These are phyloP conservation scores for Pleurostoma richardsiae DNA, from an alignment of 2,329 filamentous ascomycete species.

Conservation along the genomic window DNA sequence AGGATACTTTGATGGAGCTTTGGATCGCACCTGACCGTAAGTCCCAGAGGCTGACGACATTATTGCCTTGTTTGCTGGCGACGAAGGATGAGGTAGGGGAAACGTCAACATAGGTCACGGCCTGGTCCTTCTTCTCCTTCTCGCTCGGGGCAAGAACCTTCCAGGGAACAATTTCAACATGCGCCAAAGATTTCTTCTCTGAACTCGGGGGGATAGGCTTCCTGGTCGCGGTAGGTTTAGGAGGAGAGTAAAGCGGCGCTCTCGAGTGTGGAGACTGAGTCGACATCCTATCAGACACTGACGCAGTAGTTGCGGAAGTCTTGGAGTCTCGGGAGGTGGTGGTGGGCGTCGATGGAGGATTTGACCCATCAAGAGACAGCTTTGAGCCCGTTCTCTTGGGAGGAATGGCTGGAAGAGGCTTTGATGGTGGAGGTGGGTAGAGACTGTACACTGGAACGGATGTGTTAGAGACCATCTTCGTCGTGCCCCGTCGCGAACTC, in stretches of 20 bases:
- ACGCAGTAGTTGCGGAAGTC: neutral
- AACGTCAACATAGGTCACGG: slow-evolving; percentile 28
- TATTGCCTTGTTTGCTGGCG: slow-evolving; percentile 26
- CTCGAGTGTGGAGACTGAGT: neutral
- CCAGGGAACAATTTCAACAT: slow-evolving; percentile 8
- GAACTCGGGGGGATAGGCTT: slow-evolving; percentile 4
- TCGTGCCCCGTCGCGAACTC: too few relatives aligned
- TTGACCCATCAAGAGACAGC: slow-evolving; percentile 2
- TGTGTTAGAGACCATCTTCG: neutral
- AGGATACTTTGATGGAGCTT: slow-evolving; percentile 28
- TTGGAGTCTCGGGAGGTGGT: slow-evolving; percentile 3
- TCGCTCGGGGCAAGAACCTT: slow-evolving; percentile 18
- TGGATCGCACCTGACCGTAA: slow-evolving; percentile 15
- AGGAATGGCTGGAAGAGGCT: slow-evolving; percentile 7
- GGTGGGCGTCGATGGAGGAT: slow-evolving; percentile 3
- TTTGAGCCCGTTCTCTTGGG: slow-evolving; percentile 4
- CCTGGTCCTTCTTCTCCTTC: slow-evolving; percentile 19
- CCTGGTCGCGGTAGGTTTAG: slow-evolving; percentile 1
- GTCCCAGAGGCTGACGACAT: slow-evolving; percentile 20
- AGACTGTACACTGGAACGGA: slow-evolving; percentile 6
- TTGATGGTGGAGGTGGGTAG: slow-evolving; percentile 7
- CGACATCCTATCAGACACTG: neutral
- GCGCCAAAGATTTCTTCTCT: neutral
- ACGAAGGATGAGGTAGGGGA: slow-evolving; percentile 24
- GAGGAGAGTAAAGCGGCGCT: neutral